Conservation (phyloP, 495 filamentous ascomycete genomes). For the Delitschia confertaspora region DNA sequence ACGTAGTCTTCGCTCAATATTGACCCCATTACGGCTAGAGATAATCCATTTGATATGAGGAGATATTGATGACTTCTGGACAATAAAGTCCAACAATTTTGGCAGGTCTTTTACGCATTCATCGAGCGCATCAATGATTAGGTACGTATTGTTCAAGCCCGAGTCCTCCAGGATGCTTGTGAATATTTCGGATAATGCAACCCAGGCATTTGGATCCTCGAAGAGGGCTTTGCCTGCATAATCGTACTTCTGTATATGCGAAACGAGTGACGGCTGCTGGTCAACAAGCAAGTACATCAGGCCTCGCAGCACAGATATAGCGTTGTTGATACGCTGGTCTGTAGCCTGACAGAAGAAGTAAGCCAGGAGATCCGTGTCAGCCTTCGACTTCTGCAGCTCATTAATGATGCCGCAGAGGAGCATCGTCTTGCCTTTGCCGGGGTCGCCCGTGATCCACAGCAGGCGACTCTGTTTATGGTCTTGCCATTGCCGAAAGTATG, state of each 20-base stretch:
- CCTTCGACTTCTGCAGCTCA: slow-evolving; percentile 10
- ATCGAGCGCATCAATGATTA: slow-evolving; percentile 22
- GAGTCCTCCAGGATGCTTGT: slow-evolving; percentile 32
- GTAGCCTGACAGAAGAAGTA: slow-evolving; percentile 20
- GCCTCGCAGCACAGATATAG: slow-evolving; percentile 35
- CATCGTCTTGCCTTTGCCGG: slow-evolving; percentile 36
- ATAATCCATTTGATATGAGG: slow-evolving; percentile 36
- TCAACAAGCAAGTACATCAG: slow-evolving; percentile 36
- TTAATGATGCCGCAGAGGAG: slow-evolving; percentile 15
- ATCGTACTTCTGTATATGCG: slow-evolving; percentile 29
- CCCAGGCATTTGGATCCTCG: slow-evolving; percentile 33
- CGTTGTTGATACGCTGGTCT: slow-evolving; percentile 32
- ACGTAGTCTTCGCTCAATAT: slow-evolving; percentile 31
- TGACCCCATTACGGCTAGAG: slow-evolving; percentile 31
- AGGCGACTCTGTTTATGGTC: neutral
- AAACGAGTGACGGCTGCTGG: slow-evolving; percentile 32
- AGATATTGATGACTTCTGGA: slow-evolving; percentile 3
- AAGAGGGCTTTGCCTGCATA: slow-evolving; percentile 29
- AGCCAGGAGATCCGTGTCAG: slow-evolving; percentile 5
- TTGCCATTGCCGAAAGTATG: slow-evolving; percentile 4
- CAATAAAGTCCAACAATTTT: slow-evolving; percentile 21
- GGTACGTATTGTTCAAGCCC: slow-evolving; percentile 21
- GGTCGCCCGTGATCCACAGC: too few relatives aligned
- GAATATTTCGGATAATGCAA: slow-evolving; percentile 30
- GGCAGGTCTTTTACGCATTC: slow-evolving; percentile 1